phyloP scores from a whole-genome alignment of 257 asterid species.

The Scutellaria minor region DNA sequence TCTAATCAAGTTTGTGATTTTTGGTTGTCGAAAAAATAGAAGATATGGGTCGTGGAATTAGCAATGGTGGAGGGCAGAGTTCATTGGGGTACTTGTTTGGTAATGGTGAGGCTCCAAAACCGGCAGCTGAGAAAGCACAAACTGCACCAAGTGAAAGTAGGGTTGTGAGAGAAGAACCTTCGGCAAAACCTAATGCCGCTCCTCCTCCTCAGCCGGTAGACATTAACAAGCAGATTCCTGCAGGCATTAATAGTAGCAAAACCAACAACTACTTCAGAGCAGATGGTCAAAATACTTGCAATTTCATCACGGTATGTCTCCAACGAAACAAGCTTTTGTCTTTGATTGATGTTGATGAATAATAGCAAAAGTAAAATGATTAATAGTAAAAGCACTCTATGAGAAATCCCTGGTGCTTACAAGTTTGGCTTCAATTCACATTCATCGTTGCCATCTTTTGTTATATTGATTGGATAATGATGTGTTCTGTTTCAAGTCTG shows the following conservation, averaged over 20 bases:
- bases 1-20: conserved; percentile 19
- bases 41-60: conserved; percentile 68
- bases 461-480: conserved; percentile 22
- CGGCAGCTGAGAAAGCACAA: conserved; percentile 42
- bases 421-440: not conserved
- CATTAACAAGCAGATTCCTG: conserved; percentile 61
- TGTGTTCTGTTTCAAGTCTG: not conserved
- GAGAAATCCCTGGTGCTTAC: not conserved
- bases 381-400: too few relatives aligned
- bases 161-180: conserved; percentile 48
- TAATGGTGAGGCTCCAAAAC: conserved; percentile 59
- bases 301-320: conserved; percentile 57
- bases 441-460: not conserved
- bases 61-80: conserved; percentile 78
- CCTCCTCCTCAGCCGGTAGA: conserved; percentile 51
- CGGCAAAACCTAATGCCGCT: conserved; percentile 54
- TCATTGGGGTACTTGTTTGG: conserved; percentile 74
- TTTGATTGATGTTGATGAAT: conserved; percentile 12
- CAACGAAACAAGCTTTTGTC: not conserved
- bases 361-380: too few relatives aligned
- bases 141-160: conserved; percentile 48
- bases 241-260: conserved; percentile 66
- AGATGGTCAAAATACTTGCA: conserved; percentile 61
- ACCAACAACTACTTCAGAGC: conserved; percentile 52
- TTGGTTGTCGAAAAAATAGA: conserved; percentile 17